Conservation (phyloP, 2,329 filamentous ascomycete genomes). For the Botrytis squamosa region DNA sequence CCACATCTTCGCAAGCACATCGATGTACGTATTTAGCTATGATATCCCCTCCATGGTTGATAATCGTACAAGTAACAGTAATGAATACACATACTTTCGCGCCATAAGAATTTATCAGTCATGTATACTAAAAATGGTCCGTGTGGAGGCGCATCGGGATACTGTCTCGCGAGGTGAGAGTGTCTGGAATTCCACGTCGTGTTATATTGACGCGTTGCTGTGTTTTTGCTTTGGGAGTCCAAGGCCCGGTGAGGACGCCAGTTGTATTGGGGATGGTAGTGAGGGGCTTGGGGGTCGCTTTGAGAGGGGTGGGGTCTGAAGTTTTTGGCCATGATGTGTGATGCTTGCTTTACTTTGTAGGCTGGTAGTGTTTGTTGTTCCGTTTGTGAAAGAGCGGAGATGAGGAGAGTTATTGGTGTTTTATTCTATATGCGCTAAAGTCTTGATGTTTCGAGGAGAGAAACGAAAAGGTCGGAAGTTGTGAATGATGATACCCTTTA, state of each 20-base stretch:
- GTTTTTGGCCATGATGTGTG: not conserved
- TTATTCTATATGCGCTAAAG: not conserved
- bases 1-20: not conserved
- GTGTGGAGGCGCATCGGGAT: not conserved
- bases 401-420: not conserved
- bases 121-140: not conserved
- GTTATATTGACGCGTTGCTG: not conserved
- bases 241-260: not conserved
- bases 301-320: not conserved
- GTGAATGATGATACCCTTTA: not conserved
- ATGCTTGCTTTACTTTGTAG: not conserved
- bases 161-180: too few relatives aligned
- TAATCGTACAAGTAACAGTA: not conserved
- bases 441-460: not conserved
- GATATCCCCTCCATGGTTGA: not conserved
- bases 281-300: too few relatives aligned
- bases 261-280: not conserved
- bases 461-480: not conserved
- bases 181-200: not conserved
- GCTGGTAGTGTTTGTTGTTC: not conserved
- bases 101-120: not conserved
- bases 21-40: not conserved
- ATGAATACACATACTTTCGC: not conserved
- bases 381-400: not conserved
- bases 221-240: not conserved